Evolutionary conservation across 176 grass and related monocot genomes (phyloP).

Genomic region (Bromus sterilis): DNA sequence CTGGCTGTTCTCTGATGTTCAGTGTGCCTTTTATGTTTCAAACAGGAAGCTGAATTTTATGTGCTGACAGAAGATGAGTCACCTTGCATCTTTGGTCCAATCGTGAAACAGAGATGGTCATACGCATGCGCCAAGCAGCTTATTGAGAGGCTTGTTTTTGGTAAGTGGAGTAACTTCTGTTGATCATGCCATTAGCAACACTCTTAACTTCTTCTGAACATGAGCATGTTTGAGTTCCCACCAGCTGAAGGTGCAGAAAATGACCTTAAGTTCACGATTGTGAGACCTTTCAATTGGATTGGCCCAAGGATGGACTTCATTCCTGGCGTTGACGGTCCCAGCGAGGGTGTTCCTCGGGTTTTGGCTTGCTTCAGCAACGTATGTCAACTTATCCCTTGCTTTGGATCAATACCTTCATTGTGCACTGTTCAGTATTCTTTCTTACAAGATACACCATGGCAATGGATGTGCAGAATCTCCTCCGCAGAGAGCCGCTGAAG

Average conservation of each 20-base stretch:
- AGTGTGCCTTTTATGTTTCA: background rate
- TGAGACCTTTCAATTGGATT: conserved; percentile 98
- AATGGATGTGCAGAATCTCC: conserved; percentile 68
- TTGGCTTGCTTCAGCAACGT: conserved; percentile 99
- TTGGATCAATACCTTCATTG: background rate
- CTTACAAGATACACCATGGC: background rate
- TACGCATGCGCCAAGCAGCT: conserved; percentile 96
- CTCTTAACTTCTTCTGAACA: background rate
- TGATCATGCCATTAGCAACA: background rate
- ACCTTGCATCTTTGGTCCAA: conserved; percentile 87
- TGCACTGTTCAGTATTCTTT: background rate
- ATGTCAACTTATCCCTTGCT: background rate
- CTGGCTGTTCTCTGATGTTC: conserved; percentile 9
- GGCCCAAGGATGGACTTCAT: conserved; percentile 99
- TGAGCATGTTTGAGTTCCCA: conserved; percentile 8
- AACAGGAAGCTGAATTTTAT: conserved; percentile 83
- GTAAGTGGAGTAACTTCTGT: conserved; percentile 17
- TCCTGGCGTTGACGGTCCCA: conserved; percentile 94
- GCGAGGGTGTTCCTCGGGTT: conserved; percentile 92
- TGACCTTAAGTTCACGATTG: conserved; percentile 84
- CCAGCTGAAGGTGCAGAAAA: conserved; percentile 92
- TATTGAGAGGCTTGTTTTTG: conserved; percentile 95
- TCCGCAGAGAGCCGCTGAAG: conserved; percentile 78
- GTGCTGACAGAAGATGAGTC: conserved; percentile 92
- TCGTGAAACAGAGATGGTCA: conserved; percentile 91